These are phyloP conservation scores for Psilocybe cubensis DNA, from an alignment of 768 basidiomycete genomes.

Conservation along the genomic window DNA sequence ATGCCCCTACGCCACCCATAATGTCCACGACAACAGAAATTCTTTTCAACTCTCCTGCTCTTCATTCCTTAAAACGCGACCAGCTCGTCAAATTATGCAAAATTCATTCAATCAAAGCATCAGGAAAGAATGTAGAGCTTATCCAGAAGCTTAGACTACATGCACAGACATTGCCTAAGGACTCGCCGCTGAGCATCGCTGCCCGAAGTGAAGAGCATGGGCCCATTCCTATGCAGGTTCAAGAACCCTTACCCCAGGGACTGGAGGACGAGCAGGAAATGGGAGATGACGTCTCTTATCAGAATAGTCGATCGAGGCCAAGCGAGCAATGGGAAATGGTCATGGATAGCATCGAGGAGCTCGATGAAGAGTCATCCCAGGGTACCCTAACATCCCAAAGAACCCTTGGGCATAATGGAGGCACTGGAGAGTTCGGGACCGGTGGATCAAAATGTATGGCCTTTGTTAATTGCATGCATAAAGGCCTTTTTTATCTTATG, in stretches of 20 bases:
- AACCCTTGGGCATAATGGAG: conserved; percentile 33
- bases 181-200: conserved; percentile 58
- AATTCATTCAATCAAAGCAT: conserved; percentile 76
- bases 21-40: conserved; percentile 82
- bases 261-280: conserved; percentile 28
- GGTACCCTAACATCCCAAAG: conserved; percentile 53
- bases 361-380: conserved; percentile 58
- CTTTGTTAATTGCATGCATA: conserved; percentile 9
- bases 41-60: conserved; percentile 81
- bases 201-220: conserved; percentile 47
- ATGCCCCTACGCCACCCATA: conserved; percentile 9
- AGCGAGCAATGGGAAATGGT: conserved; percentile 87
- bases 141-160: conserved; percentile 70
- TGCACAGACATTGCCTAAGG: conserved; percentile 63
- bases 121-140: conserved; percentile 79
- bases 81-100: conserved; percentile 89
- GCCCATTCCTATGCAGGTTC: conserved; percentile 17
- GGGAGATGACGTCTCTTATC: conserved; percentile 19
- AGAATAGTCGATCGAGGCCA: conserved; percentile 49
- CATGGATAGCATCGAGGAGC: conserved; percentile 81
- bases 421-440: conserved; percentile 75
- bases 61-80: conserved; percentile 82
- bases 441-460: conserved; percentile 61
- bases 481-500: conserved; percentile 6
- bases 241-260: conserved; percentile 27